phyloP scores from a whole-genome alignment of 345 rosid genomes.

The Pugionium dolabratum region DNA sequence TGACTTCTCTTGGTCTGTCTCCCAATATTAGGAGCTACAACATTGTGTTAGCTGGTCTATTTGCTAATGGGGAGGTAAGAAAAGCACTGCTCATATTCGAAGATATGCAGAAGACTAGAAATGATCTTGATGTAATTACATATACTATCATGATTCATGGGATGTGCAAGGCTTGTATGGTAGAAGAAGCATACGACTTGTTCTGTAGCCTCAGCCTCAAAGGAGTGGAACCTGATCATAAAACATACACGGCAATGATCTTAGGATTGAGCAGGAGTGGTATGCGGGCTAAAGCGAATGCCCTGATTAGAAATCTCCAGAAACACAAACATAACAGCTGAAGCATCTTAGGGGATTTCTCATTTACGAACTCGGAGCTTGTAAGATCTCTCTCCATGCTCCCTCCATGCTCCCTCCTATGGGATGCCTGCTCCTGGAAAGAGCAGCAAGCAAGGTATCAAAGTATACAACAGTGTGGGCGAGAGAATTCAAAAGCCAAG shows the following conservation, averaged over 20 bases:
- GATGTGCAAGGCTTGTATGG: conserved; percentile 40
- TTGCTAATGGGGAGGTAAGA: conserved; percentile 16
- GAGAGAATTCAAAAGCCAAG: conserved; percentile 44
- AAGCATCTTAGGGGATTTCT: conserved; percentile 42
- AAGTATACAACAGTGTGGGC: conserved; percentile 54
- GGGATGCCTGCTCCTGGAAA: conserved; percentile 68
- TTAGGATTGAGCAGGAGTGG: conserved; percentile 28
- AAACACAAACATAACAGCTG: conserved; percentile 9
- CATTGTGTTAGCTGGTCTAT: conserved; percentile 44
- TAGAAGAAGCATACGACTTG: conserved; percentile 40
- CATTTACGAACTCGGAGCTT: conserved; percentile 50
- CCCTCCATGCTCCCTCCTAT: conserved; percentile 53
- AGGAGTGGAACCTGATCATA: conserved; percentile 28
- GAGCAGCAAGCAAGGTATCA: conserved; percentile 47
- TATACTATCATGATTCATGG: conserved; percentile 43
- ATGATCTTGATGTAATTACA: conserved; percentile 38
- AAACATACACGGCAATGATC: conserved; percentile 24
- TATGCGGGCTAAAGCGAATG: conserved; percentile 24
- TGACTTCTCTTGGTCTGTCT: conserved; percentile 36
- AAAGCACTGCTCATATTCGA: conserved; percentile 33
- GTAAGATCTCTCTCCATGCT: conserved; percentile 42
- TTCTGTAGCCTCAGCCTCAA: conserved; percentile 6
- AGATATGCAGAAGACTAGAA: conserved; percentile 30
- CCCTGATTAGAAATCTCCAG: conserved; percentile 8
- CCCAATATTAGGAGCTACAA: conserved; percentile 44